Evolutionary conservation across 768 basidiomycete genomes (phyloP).

Genomic region (Cystofilobasidium macerans): DNA sequence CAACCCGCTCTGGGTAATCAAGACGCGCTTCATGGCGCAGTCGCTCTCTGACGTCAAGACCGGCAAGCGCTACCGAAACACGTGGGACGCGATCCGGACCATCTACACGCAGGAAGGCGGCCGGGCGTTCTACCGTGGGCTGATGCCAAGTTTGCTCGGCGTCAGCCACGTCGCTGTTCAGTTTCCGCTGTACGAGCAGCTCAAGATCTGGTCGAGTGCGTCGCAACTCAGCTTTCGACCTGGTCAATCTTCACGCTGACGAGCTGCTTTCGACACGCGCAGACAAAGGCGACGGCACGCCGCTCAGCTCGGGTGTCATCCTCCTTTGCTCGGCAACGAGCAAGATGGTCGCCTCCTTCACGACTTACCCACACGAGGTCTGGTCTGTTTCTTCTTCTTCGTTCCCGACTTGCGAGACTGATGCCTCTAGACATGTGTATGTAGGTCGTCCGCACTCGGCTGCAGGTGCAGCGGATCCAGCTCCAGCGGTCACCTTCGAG

Average conservation of each 20-base stretch:
- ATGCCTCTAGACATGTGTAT: not conserved
- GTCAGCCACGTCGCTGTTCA: constrained; percentile 93
- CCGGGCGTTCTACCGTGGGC: constrained; percentile 83
- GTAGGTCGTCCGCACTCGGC: constrained; percentile 79
- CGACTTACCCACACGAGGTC: constrained; percentile 87
- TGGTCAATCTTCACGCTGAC: not conserved
- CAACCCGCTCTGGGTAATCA: constrained; percentile 97
- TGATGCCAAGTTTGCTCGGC: constrained; percentile 83
- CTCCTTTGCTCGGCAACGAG: constrained; percentile 82
- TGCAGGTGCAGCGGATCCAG: constrained; percentile 55
- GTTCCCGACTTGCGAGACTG: too few relatives aligned
- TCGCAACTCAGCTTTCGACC: constrained; percentile 28
- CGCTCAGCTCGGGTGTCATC: constrained; percentile 52
- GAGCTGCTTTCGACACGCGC: constrained; percentile 19
- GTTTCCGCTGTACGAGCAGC: constrained; percentile 88
- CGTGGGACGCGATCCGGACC: constrained; percentile 73
- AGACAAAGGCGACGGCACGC: constrained; percentile 35
- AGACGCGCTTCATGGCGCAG: constrained; percentile 93
- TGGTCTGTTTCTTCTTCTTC: not conserved
- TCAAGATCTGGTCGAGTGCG: constrained; percentile 78
- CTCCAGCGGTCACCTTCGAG: constrained; percentile 1
- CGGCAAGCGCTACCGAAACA: constrained; percentile 63
- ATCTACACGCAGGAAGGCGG: constrained; percentile 84
- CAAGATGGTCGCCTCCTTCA: constrained; percentile 91
- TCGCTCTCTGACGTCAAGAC: constrained; percentile 12